Conservation (phyloP, 495 filamentous ascomycete genomes). For the Tetracladium setigerum region DNA sequence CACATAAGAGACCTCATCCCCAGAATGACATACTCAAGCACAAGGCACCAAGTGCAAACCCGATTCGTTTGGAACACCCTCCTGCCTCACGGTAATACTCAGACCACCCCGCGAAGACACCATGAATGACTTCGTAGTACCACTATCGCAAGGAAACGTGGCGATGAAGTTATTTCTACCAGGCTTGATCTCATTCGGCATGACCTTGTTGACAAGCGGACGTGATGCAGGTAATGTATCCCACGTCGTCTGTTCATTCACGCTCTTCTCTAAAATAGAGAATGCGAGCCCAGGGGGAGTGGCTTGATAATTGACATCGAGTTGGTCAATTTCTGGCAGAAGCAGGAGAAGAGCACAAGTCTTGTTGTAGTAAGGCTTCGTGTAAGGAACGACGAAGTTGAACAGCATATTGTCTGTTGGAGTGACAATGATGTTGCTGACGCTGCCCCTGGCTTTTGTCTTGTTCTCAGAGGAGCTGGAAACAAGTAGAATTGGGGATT, state of each 20-base stretch:
- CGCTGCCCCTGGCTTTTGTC: too few species aligned
- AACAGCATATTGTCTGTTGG: constrained; percentile 30
- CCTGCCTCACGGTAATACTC: constrained; percentile 55
- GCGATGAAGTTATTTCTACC: constrained; percentile 50
- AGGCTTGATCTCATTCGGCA: constrained; percentile 35
- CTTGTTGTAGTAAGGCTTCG: constrained; percentile 33
- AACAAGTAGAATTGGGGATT: constrained; percentile 7
- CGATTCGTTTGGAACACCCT: constrained; percentile 52
- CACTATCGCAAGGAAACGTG: constrained; percentile 49
- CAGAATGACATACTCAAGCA: not conserved
- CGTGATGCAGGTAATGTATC: constrained; percentile 39
- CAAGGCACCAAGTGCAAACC: constrained; percentile 52
- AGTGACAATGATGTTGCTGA: too few species aligned
- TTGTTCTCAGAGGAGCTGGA: too few species aligned
- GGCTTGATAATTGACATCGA: constrained; percentile 9
- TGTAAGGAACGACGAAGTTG: constrained; percentile 58
- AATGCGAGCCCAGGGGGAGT: constrained; percentile 37
- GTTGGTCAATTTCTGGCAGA: constrained; percentile 40
- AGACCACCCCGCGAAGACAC: constrained; percentile 40
- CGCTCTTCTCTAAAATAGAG: constrained; percentile 29
- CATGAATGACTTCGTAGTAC: constrained; percentile 40
- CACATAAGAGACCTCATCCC: too few species aligned
- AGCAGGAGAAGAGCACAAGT: constrained; percentile 62
- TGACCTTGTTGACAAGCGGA: constrained; percentile 32
- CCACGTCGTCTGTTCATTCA: constrained; percentile 41